A percentile compares a stretch with the other conserved stretches of the same genome.
Conservation (phyloP, 1,284 basidiomycete genomes). For the Irpex sp. region DNA sequence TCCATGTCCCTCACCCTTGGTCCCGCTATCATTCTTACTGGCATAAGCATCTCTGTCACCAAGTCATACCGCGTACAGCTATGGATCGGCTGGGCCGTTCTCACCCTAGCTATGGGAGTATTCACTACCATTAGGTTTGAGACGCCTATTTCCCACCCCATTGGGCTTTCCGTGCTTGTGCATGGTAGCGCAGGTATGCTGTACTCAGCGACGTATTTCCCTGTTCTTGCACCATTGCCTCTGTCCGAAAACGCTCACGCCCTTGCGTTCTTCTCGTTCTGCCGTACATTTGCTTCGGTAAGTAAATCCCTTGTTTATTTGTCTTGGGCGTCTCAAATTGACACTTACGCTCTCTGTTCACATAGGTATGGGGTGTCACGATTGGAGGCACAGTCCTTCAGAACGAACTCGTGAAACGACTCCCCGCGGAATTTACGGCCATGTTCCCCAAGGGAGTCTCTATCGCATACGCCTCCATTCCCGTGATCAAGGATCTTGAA, state of each 20-base stretch:
- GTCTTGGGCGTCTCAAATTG: too few relatives aligned
- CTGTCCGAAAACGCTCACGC: conserved; percentile 22
- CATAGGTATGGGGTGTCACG: conserved; percentile 18
- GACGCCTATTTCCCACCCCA: conserved; percentile 1
- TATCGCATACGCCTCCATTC: too few relatives aligned
- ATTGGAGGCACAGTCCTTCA: conserved; percentile 18
- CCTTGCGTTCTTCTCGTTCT: conserved; percentile 30
- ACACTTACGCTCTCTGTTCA: neutral
- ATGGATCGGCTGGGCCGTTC: conserved; percentile 36
- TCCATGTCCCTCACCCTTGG: conserved; percentile 39
- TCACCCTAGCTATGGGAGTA: conserved; percentile 27
- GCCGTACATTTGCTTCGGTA: conserved; percentile 7
- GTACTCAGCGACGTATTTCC: conserved; percentile 31
- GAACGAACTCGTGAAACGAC: conserved; percentile 9
- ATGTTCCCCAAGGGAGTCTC: neutral
- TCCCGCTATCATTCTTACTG: conserved; percentile 35
- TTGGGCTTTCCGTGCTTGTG: conserved; percentile 27
- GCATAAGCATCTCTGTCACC: conserved; percentile 34
- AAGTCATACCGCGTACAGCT: conserved; percentile 38
- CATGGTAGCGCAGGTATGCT: conserved; percentile 32
- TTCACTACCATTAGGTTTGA: neutral
- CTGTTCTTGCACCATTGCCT: conserved; percentile 27
- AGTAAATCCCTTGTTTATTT: too few relatives aligned
- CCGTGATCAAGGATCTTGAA: too few relatives aligned
- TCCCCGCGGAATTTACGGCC: conserved; percentile 12